phyloP scores from a whole-genome alignment of 345 rosid genomes.

The Rhizophora apiculata region DNA sequence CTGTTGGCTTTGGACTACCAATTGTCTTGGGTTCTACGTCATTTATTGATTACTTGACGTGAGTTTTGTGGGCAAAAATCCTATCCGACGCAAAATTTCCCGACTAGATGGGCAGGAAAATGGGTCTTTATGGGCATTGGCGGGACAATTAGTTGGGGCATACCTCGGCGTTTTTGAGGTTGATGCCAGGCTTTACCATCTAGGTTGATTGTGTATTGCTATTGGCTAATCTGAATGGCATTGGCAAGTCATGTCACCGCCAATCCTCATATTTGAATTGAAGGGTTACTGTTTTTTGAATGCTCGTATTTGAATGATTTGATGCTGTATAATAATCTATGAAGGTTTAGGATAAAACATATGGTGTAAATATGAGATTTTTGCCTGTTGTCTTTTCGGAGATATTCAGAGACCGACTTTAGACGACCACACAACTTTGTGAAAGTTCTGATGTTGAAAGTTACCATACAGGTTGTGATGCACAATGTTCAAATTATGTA shows the following conservation, averaged over 20 bases:
- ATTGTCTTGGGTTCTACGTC: background rate
- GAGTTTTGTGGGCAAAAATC: background rate
- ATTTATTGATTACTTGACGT: background rate
- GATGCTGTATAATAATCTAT: background rate
- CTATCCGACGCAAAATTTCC: background rate
- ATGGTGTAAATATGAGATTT: background rate
- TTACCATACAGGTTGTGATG: background rate
- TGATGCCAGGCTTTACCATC: conserved; percentile 6
- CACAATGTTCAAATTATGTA: background rate
- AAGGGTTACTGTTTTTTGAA: background rate
- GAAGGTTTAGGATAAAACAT: background rate
- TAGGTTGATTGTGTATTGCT: background rate
- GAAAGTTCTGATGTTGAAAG: conserved; percentile 8
- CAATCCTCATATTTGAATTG: background rate
- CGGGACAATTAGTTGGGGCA: background rate
- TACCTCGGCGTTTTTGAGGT: conserved; percentile 5
- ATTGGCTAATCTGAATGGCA: no score
- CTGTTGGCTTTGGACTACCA: background rate
- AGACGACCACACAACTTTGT: background rate
- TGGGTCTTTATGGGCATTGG: conserved; percentile 1
- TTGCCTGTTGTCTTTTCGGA: background rate
- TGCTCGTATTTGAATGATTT: background rate
- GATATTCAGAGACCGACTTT: background rate
- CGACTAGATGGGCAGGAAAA: conserved; percentile 1
- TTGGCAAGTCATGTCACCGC: no score